phyloP scores from a whole-genome alignment of 2,329 filamentous ascomycete species.

The Aspergillus aculeatus region DNA sequence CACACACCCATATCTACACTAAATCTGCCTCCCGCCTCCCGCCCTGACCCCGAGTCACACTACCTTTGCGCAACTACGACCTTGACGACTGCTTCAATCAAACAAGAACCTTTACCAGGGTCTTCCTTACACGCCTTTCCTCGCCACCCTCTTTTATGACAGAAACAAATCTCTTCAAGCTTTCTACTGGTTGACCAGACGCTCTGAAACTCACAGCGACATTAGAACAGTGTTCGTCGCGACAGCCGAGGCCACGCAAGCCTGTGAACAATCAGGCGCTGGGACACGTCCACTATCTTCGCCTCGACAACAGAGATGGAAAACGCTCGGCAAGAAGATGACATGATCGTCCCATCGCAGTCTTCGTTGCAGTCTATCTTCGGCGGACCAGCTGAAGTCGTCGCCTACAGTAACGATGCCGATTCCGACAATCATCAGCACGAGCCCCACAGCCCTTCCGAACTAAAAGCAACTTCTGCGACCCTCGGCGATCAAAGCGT shows the following conservation, averaged over 20 bases:
- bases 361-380: slow-evolving; percentile 23
- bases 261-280: neutral
- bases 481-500: slow-evolving; percentile 75
- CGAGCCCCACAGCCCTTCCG: slow-evolving; percentile 28
- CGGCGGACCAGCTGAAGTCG: slow-evolving; percentile 16
- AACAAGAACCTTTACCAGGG: neutral
- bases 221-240: neutral
- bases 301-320: slow-evolving; percentile 5
- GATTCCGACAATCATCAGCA: slow-evolving; percentile 25
- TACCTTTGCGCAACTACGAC: neutral
- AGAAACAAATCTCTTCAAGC: no score
- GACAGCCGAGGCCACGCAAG: slow-evolving; percentile 4
- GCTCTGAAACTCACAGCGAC: neutral
- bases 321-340: neutral
- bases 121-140: neutral
- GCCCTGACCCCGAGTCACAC: neutral
- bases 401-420: slow-evolving; percentile 17
- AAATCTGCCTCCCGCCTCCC: neutral
- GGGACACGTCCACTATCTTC: neutral
- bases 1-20: neutral
- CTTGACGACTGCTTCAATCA: neutral
- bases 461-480: slow-evolving; percentile 45
- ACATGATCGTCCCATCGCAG: slow-evolving; percentile 1
- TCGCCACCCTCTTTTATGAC: neutral
- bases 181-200: neutral